Percentiles rank a stretch among this genome's conserved stretches.
phyloP scores from a whole-genome alignment of 139 green algal genomes.

The Chlorella sp. region DNA sequence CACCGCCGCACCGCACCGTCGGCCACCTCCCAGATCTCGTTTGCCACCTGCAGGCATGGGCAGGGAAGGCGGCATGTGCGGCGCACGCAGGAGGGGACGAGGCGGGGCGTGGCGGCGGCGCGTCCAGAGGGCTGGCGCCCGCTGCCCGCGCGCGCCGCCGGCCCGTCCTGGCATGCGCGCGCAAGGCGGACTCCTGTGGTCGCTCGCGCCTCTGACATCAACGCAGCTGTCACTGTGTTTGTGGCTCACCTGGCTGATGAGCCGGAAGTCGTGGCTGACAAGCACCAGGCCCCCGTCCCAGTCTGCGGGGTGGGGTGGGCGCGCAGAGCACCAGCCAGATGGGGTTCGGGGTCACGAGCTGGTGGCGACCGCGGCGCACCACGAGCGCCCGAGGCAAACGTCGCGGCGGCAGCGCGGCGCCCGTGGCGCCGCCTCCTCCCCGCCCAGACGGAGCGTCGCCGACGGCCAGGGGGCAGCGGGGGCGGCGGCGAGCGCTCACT shows the following conservation, averaged over 20 bases:
- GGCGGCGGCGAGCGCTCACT: conserved; percentile 12
- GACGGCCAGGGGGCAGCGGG: no score
- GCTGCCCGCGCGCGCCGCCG: background rate
- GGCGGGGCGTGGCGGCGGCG: no score
- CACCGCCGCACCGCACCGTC: conserved; percentile 73
- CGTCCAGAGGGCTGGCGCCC: background rate
- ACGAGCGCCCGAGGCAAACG: no score
- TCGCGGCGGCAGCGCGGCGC: no score
- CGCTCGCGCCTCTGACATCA: background rate
- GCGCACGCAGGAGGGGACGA: background rate
- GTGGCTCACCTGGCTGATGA: conserved; percentile 75
- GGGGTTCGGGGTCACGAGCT: background rate
- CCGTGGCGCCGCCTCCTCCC: no score
- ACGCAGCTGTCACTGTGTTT: background rate
- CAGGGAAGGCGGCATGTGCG: no score
- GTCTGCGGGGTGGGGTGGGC: conserved; percentile 38
- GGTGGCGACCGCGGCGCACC: no score
- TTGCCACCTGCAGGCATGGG: conserved; percentile 68
- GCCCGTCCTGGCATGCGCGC: background rate
- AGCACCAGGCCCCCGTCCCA: conserved; percentile 93
- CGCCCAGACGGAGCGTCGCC: no score
- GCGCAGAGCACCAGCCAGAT: background rate
- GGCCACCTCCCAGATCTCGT: conserved; percentile 95
- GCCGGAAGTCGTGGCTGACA: conserved; percentile 89
- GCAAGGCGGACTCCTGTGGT: background rate